phyloP scores from a whole-genome alignment of 306 rosid genomes.

The Benincasa hispida region DNA sequence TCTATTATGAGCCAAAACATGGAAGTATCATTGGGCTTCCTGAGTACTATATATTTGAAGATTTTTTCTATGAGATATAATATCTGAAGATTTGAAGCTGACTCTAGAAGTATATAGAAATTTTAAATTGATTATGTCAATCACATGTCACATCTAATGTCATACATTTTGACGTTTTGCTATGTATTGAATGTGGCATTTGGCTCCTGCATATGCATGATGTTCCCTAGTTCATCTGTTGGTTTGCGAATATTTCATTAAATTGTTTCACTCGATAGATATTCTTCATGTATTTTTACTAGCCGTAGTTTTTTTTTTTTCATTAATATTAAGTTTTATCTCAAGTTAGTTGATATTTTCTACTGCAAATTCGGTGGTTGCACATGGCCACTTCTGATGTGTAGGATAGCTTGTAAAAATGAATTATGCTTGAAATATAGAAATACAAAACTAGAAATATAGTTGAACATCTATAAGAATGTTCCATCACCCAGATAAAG shows the following conservation, averaged over 20 bases:
- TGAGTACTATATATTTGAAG: background rate
- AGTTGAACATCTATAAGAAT: too few species aligned
- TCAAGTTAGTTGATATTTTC: background rate
- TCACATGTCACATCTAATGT: background rate
- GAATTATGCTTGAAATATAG: background rate
- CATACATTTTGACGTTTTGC: background rate
- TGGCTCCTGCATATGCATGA: background rate
- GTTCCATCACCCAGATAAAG: too few species aligned
- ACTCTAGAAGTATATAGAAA: background rate
- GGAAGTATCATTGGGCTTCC: background rate
- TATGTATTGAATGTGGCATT: background rate
- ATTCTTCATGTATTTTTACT: background rate
- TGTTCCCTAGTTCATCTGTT: background rate
- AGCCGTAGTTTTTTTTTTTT: background rate
- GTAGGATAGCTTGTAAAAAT: background rate
- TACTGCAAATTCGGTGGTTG: background rate
- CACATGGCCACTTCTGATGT: background rate
- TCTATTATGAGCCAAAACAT: background rate
- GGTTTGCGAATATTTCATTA: background rate
- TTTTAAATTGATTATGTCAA: background rate
- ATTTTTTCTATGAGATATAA: too few species aligned
- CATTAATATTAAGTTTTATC: background rate
- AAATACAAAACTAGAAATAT: background rate
- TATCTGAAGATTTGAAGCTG: background rate
- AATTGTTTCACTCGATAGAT: background rate